These are phyloP conservation scores for Taxillus chinensis DNA, from an alignment of 164 flowering plant species.

Conservation along the genomic window DNA sequence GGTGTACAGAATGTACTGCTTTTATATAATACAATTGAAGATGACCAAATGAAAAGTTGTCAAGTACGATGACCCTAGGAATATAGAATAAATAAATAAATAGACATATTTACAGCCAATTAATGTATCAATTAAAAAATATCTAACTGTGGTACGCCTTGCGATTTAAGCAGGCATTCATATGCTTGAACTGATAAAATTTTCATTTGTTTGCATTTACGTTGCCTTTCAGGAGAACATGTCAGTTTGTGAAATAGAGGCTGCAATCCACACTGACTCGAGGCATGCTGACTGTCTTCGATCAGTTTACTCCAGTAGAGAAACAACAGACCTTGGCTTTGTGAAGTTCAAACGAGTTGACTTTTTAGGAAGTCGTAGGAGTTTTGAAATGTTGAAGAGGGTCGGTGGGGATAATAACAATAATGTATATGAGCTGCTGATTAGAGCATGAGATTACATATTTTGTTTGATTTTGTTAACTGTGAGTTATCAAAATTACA, in stretches of 20 bases:
- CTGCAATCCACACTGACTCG: conserved; percentile 85
- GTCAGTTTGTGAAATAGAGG: conserved; percentile 65
- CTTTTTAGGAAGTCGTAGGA: conserved; percentile 81
- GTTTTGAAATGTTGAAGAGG: conserved; percentile 91
- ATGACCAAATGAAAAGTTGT: too few species aligned
- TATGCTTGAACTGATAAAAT: too few species aligned
- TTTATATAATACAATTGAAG: too few species aligned
- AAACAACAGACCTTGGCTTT: conserved; percentile 31
- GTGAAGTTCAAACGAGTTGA: conserved; percentile 59
- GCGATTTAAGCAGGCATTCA: too few species aligned
- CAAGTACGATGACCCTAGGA: too few species aligned
- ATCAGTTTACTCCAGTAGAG: conserved; percentile 48
- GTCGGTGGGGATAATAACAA: conserved; percentile 63
- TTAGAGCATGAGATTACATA: conserved; percentile 45
- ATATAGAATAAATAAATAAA: too few species aligned
- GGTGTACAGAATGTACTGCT: too few species aligned
- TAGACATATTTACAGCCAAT: too few species aligned
- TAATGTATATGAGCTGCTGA: conserved; percentile 68
- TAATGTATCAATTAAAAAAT: too few species aligned
- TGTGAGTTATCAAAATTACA: too few species aligned
- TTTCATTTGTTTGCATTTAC: neutral
- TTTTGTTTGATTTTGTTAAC: neutral
- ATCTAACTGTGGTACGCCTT: too few species aligned
- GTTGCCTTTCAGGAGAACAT: conserved; percentile 58
- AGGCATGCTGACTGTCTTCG: conserved; percentile 81